Evolutionary conservation across 257 asterid species (phyloP), one percentile per base, ranked within the genome.

Genomic region (Solanum phureja): DNA sequence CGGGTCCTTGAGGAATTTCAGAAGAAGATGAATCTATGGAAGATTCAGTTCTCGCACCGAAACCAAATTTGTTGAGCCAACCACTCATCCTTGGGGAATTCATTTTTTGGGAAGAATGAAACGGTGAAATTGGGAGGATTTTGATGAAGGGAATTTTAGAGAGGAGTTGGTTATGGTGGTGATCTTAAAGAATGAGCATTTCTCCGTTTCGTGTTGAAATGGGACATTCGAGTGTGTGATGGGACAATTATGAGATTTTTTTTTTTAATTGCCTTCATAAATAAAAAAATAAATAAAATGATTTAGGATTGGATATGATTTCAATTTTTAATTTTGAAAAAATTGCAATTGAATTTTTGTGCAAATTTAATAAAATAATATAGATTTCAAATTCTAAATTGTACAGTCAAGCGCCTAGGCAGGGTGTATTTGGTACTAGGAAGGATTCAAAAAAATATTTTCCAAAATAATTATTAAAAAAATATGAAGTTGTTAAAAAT

Each of bases 31-130:
- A 86, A 88, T 93, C 95, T 64, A 87, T 88, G 66, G 95, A 60
- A 60, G 95, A 84, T 38, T 91, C 94, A 23, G 92, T 75, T 71
- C 96, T 38, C 38, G 34, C 31, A 42, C 98, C 96, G 88, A 95
- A 93, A 18, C 95, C 94, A 9, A 97, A 92, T 91, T 92, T 95
- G 92, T 87, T 95, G 87, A 95, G 94, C 94, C 96, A 96, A 46
- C 38, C 46, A 82, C 91, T 93, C 98, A 94, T 96, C 52, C 87
- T 91, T 8, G 90, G 91, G 82, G 92, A 75, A 37, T 75, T 73
- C n/a, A 38, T 87, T 85, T 92, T 77, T 92, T 87, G 86, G 68
- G 83, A 11, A 91, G 69, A 58, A 90, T 87, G 56, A 1, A 75
- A 23, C 12, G 3, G 23, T 75, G 37, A 77, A 42, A 13, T 24